Evolutionary conservation across 352 stramenopile genomes (phyloP).

Genomic region (Globisporangium ultimum): DNA sequence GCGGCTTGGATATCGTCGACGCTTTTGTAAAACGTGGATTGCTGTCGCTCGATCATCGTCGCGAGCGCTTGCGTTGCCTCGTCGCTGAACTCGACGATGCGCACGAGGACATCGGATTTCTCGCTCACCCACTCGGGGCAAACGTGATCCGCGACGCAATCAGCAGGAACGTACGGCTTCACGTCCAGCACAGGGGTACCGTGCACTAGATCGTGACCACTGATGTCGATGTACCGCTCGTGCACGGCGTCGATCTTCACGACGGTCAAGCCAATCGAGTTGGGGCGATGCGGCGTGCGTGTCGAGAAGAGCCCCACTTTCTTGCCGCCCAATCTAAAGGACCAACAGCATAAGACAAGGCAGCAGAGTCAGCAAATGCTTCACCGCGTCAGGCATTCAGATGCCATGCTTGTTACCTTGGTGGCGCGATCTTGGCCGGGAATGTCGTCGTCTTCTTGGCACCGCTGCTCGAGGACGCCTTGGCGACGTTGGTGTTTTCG

Average conservation of each 20-base stretch:
- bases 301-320: constrained; percentile 96
- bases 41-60: constrained; percentile 33
- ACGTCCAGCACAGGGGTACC: constrained; percentile 98
- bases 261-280: constrained; percentile 91
- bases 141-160: constrained; percentile 53
- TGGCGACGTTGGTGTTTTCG: constrained; percentile 85
- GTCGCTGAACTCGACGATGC: constrained; percentile 50
- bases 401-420: constrained; percentile 21
- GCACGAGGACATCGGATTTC: constrained; percentile 38
- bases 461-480: constrained; percentile 11
- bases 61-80: constrained; percentile 37
- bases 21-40: constrained; percentile 65
- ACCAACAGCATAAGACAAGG: not conserved
- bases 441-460: constrained; percentile 57
- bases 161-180: constrained; percentile 96
- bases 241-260: constrained; percentile 89
- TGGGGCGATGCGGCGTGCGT: constrained; percentile 94
- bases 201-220: constrained; percentile 93
- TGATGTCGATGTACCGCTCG: constrained; percentile 84
- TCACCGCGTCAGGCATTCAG: not conserved
- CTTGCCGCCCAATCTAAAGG: constrained; percentile 53
- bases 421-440: constrained; percentile 77
- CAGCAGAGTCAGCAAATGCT: not conserved
- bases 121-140: constrained; percentile 73
- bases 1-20: constrained; percentile 45